Base-by-base conservation (phyloP, 2,329 filamentous ascomycete genomes). In the Botrytis porri region DNA sequence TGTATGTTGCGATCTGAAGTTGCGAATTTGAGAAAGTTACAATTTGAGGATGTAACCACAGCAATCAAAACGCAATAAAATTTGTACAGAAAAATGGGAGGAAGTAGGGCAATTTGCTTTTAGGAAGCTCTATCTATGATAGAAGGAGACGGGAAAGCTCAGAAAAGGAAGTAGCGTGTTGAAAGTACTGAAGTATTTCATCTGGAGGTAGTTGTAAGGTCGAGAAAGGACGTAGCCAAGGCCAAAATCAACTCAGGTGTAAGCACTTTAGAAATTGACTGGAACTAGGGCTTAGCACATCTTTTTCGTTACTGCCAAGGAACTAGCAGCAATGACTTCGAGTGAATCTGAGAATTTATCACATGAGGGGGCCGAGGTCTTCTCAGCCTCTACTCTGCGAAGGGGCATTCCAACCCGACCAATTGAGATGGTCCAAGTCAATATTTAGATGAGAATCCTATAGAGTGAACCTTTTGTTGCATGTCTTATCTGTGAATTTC, bases 101-200 rank as follows among this genome's bases (percentile, higher is more conserved):
- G 45, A 10, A 41, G 18, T 57, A 67, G 22, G 16, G 25, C 29
- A 4, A 37, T 69, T 59, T 57, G 48, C 48, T 57, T 57, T 4
- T 57, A 43, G n/a, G 35, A n/a, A 69, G 35, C 20, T 59, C 65
- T 69, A 57, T 57, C 65, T 57, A 57, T 57, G 65, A 69, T 43
- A 69, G 65, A 54, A 54, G 35, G 14, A 20, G 35, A 59, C 29
- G 25, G 12, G 65, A 59, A 69, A 43, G 25, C 16, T 57, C 3
- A 57, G 39, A 54, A 67, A 57, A 57, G n/a, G 10, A 41, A 69
- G 48, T 32, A 69, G 48, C 25, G 65, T 69, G 51, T 32, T 57
- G 48, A 41, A 41, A 54, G n/a, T 41, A 29, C 48, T 69, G 35
- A 32, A 32, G 29, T 57, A 41, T 57, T 57, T 69, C 65, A 69